Conservation (phyloP, 2,329 filamentous ascomycete species). For the Pseudogymnoascus sp. region DNA sequence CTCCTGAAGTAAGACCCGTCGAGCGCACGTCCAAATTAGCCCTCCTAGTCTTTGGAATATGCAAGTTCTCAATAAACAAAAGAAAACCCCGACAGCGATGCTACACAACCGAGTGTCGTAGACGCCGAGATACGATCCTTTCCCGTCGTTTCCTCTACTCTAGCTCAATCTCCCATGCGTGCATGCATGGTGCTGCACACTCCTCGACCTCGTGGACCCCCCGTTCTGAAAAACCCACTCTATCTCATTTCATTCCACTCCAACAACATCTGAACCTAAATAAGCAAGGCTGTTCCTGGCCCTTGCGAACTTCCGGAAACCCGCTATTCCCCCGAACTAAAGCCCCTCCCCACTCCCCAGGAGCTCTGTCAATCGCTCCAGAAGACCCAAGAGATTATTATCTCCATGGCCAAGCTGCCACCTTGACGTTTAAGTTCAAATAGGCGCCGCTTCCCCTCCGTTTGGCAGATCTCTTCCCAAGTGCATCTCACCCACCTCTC, state of each 20-base stretch:
- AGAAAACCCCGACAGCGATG: not conserved
- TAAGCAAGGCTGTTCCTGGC: slow-evolving; percentile 3
- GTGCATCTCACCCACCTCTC: not conserved
- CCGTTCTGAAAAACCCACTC: not conserved
- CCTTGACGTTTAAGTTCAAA: slow-evolving; percentile 6
- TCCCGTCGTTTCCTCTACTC: not conserved
- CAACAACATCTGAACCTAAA: not conserved
- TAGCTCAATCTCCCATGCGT: not conserved
- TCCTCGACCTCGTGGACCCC: not conserved
- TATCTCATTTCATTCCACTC: not conserved
- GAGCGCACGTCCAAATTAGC: not conserved
- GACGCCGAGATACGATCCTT: not conserved
- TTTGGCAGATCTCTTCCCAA: slow-evolving; percentile 1
- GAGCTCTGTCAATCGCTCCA: slow-evolving; percentile 4
- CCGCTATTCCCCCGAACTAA: not conserved
- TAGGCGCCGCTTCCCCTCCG: slow-evolving; percentile 1
- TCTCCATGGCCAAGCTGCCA: not conserved
- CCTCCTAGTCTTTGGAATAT: not conserved
- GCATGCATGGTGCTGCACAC: not conserved
- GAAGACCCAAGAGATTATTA: not conserved
- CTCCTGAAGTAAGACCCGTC: not conserved
- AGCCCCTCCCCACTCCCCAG: slow-evolving; percentile 1
- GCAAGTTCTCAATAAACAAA: slow-evolving; percentile 8
- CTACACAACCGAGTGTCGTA: not conserved
- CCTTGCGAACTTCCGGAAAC: slow-evolving; percentile 1